These are phyloP conservation scores for Aspergillus brunneoviolaceus DNA, from an alignment of 2,329 filamentous ascomycete genomes.

Conservation along the genomic window DNA sequence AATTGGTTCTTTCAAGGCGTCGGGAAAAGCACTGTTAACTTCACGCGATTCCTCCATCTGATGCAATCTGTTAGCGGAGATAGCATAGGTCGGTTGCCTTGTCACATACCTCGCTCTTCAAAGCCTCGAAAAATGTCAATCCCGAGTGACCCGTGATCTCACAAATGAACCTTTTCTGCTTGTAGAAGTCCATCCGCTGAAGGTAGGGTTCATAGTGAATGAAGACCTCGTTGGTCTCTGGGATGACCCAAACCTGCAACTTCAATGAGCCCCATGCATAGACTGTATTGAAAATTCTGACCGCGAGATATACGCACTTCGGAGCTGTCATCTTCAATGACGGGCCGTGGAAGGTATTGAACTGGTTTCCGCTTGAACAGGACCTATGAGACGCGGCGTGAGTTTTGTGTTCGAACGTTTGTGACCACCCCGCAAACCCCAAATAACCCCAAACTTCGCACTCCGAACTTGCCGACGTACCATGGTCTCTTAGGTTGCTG, in stretches of 20 bases:
- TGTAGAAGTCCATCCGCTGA: conserved; percentile 86
- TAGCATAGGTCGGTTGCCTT: not conserved
- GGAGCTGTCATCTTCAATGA: conserved; percentile 74
- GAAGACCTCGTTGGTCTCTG: conserved; percentile 88
- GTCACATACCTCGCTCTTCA: conserved; percentile 78
- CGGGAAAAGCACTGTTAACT: conserved; percentile 88
- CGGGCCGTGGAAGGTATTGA: conserved; percentile 70
- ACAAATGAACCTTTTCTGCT: conserved; percentile 90
- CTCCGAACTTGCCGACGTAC: conserved; percentile 24
- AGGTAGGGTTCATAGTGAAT: conserved; percentile 84
- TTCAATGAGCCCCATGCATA: conserved; percentile 12
- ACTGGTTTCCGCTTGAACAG: conserved; percentile 96
- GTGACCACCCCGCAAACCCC: not conserved
- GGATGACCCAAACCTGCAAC: conserved; percentile 82
- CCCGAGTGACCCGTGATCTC: conserved; percentile 92
- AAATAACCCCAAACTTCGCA: not conserved
- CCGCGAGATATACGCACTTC: conserved; percentile 61
- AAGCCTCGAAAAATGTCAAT: conserved; percentile 87
- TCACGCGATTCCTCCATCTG: conserved; percentile 78
- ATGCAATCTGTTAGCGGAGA: not conserved
- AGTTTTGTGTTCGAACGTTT: conserved; percentile 12
- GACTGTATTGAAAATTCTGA: conserved; percentile 4
- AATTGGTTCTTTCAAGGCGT: conserved; percentile 85
- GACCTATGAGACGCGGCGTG: conserved; percentile 59
- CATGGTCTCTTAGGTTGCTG: conserved; percentile 28